These are phyloP conservation scores for Litchi chinensis DNA, from an alignment of 345 rosid species.

Conservation along the genomic window DNA sequence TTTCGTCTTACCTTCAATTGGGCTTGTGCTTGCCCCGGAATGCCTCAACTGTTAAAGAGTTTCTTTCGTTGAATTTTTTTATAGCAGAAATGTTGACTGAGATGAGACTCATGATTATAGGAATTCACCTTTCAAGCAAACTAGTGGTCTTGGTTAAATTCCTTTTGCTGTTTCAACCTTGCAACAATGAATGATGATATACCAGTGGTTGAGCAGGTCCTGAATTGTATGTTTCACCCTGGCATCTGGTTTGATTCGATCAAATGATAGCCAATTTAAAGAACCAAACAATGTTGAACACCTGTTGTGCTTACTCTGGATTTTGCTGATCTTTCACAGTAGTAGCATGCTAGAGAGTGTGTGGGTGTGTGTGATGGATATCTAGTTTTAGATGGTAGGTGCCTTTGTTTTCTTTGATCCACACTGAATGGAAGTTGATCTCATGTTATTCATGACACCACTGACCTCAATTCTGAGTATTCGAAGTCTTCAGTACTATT, in stretches of 20 bases:
- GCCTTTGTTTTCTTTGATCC: neutral
- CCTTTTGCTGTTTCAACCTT: neutral
- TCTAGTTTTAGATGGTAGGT: no score
- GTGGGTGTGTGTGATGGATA: neutral
- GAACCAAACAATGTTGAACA: neutral
- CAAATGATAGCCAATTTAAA: neutral
- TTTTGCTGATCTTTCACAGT: neutral
- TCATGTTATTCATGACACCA: neutral
- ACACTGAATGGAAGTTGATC: neutral
- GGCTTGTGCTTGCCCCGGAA: constrained; percentile 9
- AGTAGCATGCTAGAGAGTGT: neutral
- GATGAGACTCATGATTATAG: neutral
- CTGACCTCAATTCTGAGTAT: neutral
- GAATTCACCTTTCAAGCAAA: neutral
- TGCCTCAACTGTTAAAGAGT: constrained; percentile 9
- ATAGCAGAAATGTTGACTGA: constrained; percentile 13
- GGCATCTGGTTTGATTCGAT: neutral
- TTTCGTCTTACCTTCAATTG: constrained; percentile 1
- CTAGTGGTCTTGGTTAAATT: neutral
- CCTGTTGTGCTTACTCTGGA: neutral
- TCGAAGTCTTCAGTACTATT: no score
- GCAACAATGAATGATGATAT: neutral
- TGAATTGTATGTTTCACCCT: neutral
- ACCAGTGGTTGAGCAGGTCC: neutral
- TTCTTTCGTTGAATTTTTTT: constrained; percentile 15